Evolutionary conservation across 2,329 filamentous ascomycete genomes (phyloP).

Genomic region (Cladophialophora exuberans): DNA sequence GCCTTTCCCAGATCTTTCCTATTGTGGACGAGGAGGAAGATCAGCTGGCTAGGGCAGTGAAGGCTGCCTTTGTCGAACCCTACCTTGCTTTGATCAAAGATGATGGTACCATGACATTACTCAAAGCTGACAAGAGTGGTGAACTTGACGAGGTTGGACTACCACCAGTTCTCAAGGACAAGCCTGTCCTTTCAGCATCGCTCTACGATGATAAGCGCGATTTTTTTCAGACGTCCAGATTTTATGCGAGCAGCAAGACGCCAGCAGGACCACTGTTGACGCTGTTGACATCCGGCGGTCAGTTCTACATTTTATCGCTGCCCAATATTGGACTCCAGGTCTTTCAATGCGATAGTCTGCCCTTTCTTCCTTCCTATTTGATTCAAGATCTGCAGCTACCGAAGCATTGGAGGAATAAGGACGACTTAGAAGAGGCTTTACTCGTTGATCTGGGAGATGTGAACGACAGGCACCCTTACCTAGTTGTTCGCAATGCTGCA

Average conservation of each 20-base stretch:
- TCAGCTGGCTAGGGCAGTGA: slow-evolving; percentile 72
- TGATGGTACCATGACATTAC: slow-evolving; percentile 77
- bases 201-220: slow-evolving; percentile 72
- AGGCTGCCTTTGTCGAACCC: slow-evolving; percentile 82
- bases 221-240: slow-evolving; percentile 58
- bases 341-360: slow-evolving; percentile 75
- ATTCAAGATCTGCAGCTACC: slow-evolving; percentile 68
- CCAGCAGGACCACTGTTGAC: slow-evolving; percentile 62
- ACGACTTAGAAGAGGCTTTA: slow-evolving; percentile 76
- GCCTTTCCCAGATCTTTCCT: slow-evolving; percentile 85
- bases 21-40: slow-evolving; percentile 91
- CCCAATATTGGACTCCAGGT: slow-evolving; percentile 72
- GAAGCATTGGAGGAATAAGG: slow-evolving; percentile 71
- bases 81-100: slow-evolving; percentile 83
- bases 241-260: slow-evolving; percentile 30
- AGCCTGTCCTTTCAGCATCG: slow-evolving; percentile 81
- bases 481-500: slow-evolving; percentile 77
- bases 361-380: slow-evolving; percentile 75
- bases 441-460: slow-evolving; percentile 83
- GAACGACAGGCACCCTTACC: slow-evolving; percentile 70
- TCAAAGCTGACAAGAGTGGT: slow-evolving; percentile 76
- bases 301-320: slow-evolving; percentile 71
- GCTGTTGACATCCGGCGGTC: slow-evolving; percentile 72
- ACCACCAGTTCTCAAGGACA: slow-evolving; percentile 60
- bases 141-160: slow-evolving; percentile 83